Evolutionary conservation across 2,329 filamentous ascomycete species (phyloP).

Genomic region (Colletotrichum lupini): DNA sequence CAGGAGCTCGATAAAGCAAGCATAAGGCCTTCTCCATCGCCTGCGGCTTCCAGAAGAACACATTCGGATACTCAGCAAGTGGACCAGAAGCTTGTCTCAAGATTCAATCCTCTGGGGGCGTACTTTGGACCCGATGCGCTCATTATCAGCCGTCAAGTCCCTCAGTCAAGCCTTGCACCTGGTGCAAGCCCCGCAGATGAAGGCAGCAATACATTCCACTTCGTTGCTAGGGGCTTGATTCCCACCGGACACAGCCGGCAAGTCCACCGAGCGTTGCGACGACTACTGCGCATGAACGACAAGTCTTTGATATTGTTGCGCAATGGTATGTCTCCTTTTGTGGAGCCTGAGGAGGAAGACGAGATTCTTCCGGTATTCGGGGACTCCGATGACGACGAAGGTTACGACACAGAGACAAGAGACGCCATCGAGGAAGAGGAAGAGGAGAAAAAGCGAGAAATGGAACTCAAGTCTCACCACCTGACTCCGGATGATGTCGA

Average conservation of each 20-base stretch:
- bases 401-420: conserved; percentile 69
- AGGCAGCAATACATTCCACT: neutral
- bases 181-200: conserved; percentile 22
- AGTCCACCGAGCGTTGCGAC: conserved; percentile 53
- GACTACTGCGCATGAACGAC: conserved; percentile 46
- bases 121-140: conserved; percentile 51
- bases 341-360: conserved; percentile 63
- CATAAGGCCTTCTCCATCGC: neutral
- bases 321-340: conserved; percentile 49
- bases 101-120: conserved; percentile 36
- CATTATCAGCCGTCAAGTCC: conserved; percentile 15
- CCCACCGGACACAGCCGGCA: conserved; percentile 57
- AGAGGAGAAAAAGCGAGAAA: conserved; percentile 43
- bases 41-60: neutral
- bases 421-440: conserved; percentile 70
- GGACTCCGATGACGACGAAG: conserved; percentile 51
- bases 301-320: conserved; percentile 15
- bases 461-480: conserved; percentile 38
- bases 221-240: conserved; percentile 35
- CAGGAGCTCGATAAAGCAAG: neutral
- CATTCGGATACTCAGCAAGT: neutral
- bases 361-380: conserved; percentile 43
- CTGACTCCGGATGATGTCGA: conserved; percentile 61
- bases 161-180: conserved; percentile 8
- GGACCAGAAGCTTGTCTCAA: neutral